phyloP scores from a whole-genome alignment of 345 rosid genomes.

The Mallotus nudiflorus region DNA sequence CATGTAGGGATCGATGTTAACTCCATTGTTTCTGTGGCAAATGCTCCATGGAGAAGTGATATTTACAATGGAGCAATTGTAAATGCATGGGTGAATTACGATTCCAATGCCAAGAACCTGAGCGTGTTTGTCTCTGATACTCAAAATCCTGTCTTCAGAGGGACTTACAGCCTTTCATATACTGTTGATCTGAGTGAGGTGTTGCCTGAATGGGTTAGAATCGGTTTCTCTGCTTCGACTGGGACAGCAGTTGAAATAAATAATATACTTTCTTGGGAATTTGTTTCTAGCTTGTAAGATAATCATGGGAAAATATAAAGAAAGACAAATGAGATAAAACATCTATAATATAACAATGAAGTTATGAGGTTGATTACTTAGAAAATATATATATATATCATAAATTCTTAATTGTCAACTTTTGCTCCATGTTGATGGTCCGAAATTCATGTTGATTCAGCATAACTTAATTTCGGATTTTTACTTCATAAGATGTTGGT shows the following conservation, averaged over 20 bases:
- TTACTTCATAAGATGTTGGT: too few species aligned
- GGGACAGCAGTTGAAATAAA: constrained; percentile 42
- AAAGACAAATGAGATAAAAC: background rate
- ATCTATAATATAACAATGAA: background rate
- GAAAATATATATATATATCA: background rate
- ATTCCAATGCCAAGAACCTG: constrained; percentile 40
- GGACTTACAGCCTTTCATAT: constrained; percentile 38
- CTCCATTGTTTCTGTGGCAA: constrained; percentile 33
- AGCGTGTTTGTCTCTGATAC: constrained; percentile 43
- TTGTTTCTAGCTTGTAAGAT: constrained; percentile 37
- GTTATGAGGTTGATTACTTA: background rate
- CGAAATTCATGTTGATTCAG: background rate
- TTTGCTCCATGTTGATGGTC: background rate
- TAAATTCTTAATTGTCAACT: background rate
- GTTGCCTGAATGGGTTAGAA: constrained; percentile 40
- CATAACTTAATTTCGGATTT: too few species aligned
- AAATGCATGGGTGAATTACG: constrained; percentile 48
- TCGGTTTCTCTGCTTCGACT: constrained; percentile 61
- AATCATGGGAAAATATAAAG: background rate
- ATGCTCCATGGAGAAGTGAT: constrained; percentile 29
- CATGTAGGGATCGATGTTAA: constrained; percentile 57
- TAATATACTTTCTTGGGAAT: constrained; percentile 40
- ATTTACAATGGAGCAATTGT: constrained; percentile 34
- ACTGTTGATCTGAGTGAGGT: constrained; percentile 35
- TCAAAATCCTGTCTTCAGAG: constrained; percentile 28